Base-by-base conservation (phyloP, 2,329 filamentous ascomycete genomes). In the Phyllosticta ampelicida region DNA sequence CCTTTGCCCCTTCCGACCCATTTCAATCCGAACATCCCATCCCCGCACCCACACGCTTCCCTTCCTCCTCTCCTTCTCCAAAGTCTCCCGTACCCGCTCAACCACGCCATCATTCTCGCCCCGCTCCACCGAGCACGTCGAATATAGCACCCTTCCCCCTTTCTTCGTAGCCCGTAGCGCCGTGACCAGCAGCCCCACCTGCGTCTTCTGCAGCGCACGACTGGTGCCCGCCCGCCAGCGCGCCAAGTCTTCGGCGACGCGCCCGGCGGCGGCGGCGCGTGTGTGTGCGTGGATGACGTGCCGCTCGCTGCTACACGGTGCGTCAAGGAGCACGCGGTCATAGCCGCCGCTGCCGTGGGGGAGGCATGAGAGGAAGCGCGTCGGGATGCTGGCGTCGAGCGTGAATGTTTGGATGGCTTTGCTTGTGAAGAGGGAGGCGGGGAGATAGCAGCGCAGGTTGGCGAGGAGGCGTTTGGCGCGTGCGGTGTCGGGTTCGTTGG, bases 21-120 rank as follows among this genome's bases (percentile, higher is more conserved):
- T 20, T 48, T 29, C 60, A 60, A 48, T 44, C 57, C 51, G 57
- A 59, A 58, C 67, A 64, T 49, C 65, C 66, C 20, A 71, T 66
- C 20, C 62, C 63, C 11, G 70, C 62, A 21, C 62, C 63, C 73
- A 70, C 74, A 11, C 28, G 5, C 63, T 54, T 63, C 66, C 67
- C 58, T 73, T 74, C 63, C 68, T 73, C 48, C 64, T 62, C 48
- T 73, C 70, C 64, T 74, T 73, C 53, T 67, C 65, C 19, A 72
- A 63, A 36, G 67, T 61, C 26, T 65, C 66, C 13, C 70, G 28
- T 36, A 66, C 66, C 56, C 68, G 71, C 57, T 71, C 70, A 1
- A 75, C 60, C 11, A 75, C 73, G 11, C 67, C 68, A 56, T 75
- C 73, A 44, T 75, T 75, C 68, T 75, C 73, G 0, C 67, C 69